These are phyloP conservation scores for Sarocladium kiliense DNA, from an alignment of 2,329 filamentous ascomycete species.

Conservation along the genomic window DNA sequence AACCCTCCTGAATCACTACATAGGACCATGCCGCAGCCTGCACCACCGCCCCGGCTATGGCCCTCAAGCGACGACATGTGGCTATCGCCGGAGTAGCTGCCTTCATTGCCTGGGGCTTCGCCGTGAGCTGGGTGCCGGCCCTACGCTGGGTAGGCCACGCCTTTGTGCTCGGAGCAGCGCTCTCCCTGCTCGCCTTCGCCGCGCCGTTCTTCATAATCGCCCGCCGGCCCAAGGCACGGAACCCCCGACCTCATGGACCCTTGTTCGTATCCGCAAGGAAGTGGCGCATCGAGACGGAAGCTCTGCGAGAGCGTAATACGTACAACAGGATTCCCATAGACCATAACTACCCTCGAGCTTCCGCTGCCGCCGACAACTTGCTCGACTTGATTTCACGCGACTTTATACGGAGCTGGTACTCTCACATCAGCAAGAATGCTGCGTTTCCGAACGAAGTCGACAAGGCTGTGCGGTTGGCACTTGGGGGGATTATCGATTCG, in stretches of 20 bases:
- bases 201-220: conserved; percentile 43
- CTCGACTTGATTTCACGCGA: conserved; percentile 74
- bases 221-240: conserved; percentile 36
- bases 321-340: conserved; percentile 70
- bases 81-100: conserved; percentile 61
- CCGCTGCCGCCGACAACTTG: conserved; percentile 72
- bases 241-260: conserved; percentile 36
- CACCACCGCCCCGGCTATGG: conserved; percentile 44
- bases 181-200: conserved; percentile 36
- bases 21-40: conserved; percentile 1
- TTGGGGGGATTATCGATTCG: conserved; percentile 66
- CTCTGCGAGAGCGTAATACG: conserved; percentile 57
- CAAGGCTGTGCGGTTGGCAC: conserved; percentile 65
- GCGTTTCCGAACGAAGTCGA: conserved; percentile 86
- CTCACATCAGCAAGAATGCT: conserved; percentile 73
- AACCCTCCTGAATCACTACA: neutral
- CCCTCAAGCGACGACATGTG: conserved; percentile 69
- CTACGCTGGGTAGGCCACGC: conserved; percentile 84
- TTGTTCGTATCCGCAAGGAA: conserved; percentile 56
- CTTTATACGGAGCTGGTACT: conserved; percentile 87
- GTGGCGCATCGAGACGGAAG: conserved; percentile 68
- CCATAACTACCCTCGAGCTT: conserved; percentile 70
- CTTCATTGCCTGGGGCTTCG: conserved; percentile 85
- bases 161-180: conserved; percentile 58
- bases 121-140: conserved; percentile 74